Evolutionary conservation across 805 yeast genomes (phyloP).

Genomic region (Starmerella davenportii): DNA sequence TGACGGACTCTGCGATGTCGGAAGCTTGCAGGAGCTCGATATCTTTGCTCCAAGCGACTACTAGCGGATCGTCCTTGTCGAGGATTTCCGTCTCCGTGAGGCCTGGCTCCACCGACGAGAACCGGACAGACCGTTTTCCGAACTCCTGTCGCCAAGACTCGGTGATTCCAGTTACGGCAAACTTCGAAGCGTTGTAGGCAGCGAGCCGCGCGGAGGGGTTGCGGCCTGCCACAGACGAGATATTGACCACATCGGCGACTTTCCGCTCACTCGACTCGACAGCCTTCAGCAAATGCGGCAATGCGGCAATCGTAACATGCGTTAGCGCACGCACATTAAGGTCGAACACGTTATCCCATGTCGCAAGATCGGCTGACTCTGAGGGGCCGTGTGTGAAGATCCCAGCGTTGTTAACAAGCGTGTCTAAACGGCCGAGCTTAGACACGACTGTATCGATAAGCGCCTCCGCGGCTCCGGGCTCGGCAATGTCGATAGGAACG

Average conservation of each 20-base stretch:
- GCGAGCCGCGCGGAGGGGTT: not conserved
- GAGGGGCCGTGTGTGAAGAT: not conserved
- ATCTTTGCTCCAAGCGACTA: too few species aligned
- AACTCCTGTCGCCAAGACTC: not conserved
- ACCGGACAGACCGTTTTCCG: not conserved
- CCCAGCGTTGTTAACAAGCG: slow-evolving; percentile 12
- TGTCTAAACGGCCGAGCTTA: slow-evolving; percentile 11
- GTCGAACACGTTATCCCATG: not conserved
- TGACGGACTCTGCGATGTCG: not conserved
- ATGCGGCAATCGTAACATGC: not conserved
- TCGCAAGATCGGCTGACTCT: too few species aligned
- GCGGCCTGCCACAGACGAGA: not conserved
- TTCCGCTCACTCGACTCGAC: not conserved
- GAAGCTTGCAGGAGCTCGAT: not conserved
- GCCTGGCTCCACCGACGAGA: not conserved
- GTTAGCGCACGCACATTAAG: not conserved
- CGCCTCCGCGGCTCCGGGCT: slow-evolving; percentile 6
- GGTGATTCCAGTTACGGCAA: not conserved
- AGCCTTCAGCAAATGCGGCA: not conserved
- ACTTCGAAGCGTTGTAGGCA: not conserved
- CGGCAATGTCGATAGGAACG: slow-evolving; percentile 3
- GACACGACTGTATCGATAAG: slow-evolving; percentile 4
- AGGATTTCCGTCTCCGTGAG: not conserved
- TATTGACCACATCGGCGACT: not conserved
- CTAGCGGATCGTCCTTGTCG: too few species aligned